These are phyloP conservation scores for Lophiotrema nucula DNA, from an alignment of 495 filamentous ascomycete species.

Conservation along the genomic window DNA sequence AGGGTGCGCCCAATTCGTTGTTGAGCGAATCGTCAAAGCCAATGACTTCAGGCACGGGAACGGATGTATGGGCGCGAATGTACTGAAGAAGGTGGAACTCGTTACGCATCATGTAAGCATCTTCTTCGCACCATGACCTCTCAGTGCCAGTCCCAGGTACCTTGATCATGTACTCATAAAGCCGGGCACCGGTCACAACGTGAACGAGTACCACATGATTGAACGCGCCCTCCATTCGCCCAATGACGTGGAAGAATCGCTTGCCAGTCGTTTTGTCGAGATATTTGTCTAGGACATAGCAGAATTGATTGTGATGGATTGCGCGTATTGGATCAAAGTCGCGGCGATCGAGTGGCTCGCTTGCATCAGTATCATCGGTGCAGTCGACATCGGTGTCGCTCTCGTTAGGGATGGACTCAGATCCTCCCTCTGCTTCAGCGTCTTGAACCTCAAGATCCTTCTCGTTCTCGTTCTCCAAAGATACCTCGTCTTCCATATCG, in stretches of 20 bases:
- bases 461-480: background rate
- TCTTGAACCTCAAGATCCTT: background rate
- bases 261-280: background rate
- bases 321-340: background rate
- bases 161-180: background rate
- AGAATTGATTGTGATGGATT: background rate
- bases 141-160: background rate
- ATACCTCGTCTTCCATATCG: too few species aligned
- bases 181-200: background rate
- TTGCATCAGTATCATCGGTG: background rate
- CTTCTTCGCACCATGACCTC: background rate
- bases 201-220: background rate
- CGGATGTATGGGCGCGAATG: background rate
- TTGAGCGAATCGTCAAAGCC: constrained; percentile 18
- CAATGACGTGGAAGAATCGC: background rate
- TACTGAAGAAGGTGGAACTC: background rate
- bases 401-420: background rate
- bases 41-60: constrained; percentile 41
- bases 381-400: background rate
- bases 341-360: background rate
- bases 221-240: background rate
- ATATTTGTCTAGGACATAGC: background rate
- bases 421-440: background rate
- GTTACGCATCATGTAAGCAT: background rate
- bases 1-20: constrained; percentile 32